Percentiles rank a stretch among this genome's conserved stretches.
phyloP scores from a whole-genome alignment of 225 moss, liverwort and hornwort species.

The Takakia lepidozioides region DNA sequence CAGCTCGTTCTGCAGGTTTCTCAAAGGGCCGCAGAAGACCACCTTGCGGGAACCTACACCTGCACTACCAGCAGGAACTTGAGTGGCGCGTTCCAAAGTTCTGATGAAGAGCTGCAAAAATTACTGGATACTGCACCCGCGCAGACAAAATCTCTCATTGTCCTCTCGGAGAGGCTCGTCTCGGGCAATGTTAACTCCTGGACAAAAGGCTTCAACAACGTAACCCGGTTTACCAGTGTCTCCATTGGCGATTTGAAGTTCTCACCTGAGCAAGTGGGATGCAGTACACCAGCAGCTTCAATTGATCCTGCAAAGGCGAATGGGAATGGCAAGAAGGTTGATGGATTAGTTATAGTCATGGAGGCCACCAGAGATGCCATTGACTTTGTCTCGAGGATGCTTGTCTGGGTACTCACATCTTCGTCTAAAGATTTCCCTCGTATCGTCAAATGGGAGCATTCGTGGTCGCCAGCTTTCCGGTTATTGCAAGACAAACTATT shows the following conservation, averaged over 20 bases:
- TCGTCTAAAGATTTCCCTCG: constrained; percentile 14
- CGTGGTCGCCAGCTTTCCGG: constrained; percentile 25
- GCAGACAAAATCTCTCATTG: neutral
- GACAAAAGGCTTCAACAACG: too few relatives aligned
- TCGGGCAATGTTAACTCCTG: too few relatives aligned
- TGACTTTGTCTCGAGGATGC: constrained; percentile 37
- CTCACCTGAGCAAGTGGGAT: neutral
- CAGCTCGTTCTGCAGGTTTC: constrained; percentile 31
- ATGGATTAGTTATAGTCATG: constrained; percentile 28
- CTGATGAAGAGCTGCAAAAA: constrained; percentile 24
- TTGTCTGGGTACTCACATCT: constrained; percentile 34
- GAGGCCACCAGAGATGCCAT: constrained; percentile 39
- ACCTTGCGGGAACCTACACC: constrained; percentile 5
- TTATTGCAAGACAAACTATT: constrained; percentile 24
- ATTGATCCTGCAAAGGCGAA: constrained; percentile 1
- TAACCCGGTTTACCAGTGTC: constrained; percentile 15
- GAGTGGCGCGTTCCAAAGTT: constrained; percentile 21
- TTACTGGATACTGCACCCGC: constrained; percentile 12
- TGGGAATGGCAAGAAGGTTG: constrained; percentile 3
- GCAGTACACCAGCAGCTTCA: constrained; percentile 1
- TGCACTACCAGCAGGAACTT: constrained; percentile 9
- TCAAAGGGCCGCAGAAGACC: constrained; percentile 21
- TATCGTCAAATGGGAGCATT: constrained; percentile 10
- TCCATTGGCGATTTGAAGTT: constrained; percentile 26
- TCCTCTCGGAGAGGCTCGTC: neutral